phyloP scores from a whole-genome alignment of 495 filamentous ascomycete species.

The Astrothelium macrocarpum region DNA sequence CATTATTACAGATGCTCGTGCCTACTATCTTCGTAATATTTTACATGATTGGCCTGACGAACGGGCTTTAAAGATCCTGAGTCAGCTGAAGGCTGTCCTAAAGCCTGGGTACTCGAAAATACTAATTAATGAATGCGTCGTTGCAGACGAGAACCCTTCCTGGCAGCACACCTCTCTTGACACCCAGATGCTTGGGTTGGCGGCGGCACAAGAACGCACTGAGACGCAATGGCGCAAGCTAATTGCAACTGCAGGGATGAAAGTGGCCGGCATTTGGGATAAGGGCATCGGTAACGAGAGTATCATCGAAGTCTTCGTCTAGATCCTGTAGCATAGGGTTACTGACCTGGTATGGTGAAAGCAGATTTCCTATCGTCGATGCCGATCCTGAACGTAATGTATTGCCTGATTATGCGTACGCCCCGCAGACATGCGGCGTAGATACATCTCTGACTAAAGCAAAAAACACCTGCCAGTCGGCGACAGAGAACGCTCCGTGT shows the following conservation, averaged over 20 bases:
- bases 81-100: slow-evolving; percentile 29
- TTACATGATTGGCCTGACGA: slow-evolving; percentile 20
- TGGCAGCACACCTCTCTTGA: slow-evolving; percentile 38
- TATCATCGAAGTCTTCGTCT: background rate
- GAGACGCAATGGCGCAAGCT: slow-evolving; percentile 35
- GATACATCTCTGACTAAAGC: background rate
- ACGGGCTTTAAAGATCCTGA: slow-evolving; percentile 9
- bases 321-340: background rate
- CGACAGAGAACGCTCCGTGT: no score
- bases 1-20: slow-evolving; percentile 19
- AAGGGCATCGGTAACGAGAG: background rate
- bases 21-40: slow-evolving; percentile 29
- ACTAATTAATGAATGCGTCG: slow-evolving; percentile 45
- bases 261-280: background rate
- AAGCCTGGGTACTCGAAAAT: slow-evolving; percentile 41
- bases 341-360: no score
- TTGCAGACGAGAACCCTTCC: slow-evolving; percentile 36
- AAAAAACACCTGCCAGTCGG: no score
- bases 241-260: slow-evolving; percentile 10
- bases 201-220: slow-evolving; percentile 31
- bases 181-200: slow-evolving; percentile 37
- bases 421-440: background rate
- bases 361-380: background rate
- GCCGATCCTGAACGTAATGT: background rate
- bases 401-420: background rate